phyloP scores from a whole-genome alignment of 2,329 filamentous ascomycete genomes.

The Ophiosphaerella korrae region DNA sequence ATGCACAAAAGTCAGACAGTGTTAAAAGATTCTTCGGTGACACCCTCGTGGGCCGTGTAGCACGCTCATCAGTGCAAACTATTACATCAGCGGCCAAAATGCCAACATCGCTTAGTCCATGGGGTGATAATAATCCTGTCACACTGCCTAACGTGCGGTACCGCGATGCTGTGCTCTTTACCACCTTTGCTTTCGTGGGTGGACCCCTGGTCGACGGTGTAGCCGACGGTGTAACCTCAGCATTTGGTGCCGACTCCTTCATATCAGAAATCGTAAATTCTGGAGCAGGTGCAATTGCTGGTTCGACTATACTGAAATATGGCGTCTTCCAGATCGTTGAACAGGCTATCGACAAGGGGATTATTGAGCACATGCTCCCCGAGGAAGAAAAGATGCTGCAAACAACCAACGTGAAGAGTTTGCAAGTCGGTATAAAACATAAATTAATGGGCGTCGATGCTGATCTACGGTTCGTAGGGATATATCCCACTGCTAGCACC shows the following conservation, averaged over 20 bases:
- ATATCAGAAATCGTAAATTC: slow-evolving; percentile 41
- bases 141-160: slow-evolving; percentile 48
- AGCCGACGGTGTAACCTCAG: slow-evolving; percentile 30
- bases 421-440: slow-evolving; percentile 47
- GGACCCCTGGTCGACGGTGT: slow-evolving; percentile 41
- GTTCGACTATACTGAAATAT: slow-evolving; percentile 38
- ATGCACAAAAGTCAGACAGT: slow-evolving; percentile 34
- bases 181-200: slow-evolving; percentile 45
- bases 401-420: slow-evolving; percentile 43
- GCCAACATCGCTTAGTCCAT: slow-evolving; percentile 40
- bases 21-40: slow-evolving; percentile 46
- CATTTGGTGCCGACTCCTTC: slow-evolving; percentile 44
- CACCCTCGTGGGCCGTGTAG: slow-evolving; percentile 44
- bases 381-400: slow-evolving; percentile 48
- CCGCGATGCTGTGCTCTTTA: slow-evolving; percentile 46
- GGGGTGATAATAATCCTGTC: slow-evolving; percentile 49
- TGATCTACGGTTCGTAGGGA: slow-evolving; percentile 39
- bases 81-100: slow-evolving; percentile 42
- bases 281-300: slow-evolving; percentile 36
- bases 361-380: slow-evolving; percentile 46
- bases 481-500: slow-evolving; percentile 27
- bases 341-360: slow-evolving; percentile 47
- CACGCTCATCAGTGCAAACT: slow-evolving; percentile 41
- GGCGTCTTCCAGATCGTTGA: slow-evolving; percentile 48
- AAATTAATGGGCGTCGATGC: slow-evolving; percentile 50